Percentiles rank a stretch among this genome's conserved stretches.
Conservation (phyloP, 176 grass and related monocot species). For the Aegilops tauschii region DNA sequence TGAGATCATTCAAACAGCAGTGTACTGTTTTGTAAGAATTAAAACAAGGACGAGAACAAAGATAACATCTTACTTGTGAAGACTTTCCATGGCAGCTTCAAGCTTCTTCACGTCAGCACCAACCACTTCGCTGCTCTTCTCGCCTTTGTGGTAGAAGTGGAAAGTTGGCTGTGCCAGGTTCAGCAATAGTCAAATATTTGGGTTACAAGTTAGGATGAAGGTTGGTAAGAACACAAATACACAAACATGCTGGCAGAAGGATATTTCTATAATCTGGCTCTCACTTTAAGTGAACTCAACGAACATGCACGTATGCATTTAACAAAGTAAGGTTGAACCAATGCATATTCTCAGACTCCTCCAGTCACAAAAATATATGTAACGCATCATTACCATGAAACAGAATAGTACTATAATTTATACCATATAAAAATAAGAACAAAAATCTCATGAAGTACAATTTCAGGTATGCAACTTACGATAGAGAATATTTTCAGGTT, state of each 20-base stretch:
- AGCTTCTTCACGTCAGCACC: slow-evolving; percentile 35
- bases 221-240: background rate
- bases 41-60: background rate
- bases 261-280: background rate
- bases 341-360: background rate
- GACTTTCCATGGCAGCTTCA: slow-evolving; percentile 42
- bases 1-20: background rate
- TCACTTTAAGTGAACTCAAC: background rate
- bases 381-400: background rate
- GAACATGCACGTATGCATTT: background rate
- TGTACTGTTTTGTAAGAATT: background rate
- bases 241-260: background rate
- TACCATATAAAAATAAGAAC: background rate
- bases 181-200: background rate
- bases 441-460: background rate
- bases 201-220: background rate
- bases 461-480: background rate
- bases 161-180: slow-evolving; percentile 31
- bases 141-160: slow-evolving; percentile 46
- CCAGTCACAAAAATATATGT: background rate
- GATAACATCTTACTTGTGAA: slow-evolving; percentile 32
- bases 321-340: background rate
- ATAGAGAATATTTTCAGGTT: slow-evolving; percentile 47
- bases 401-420: background rate
- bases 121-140: slow-evolving; percentile 33